Conservation (phyloP, 1,284 basidiomycete species). For the Hymenochaete sp. region DNA sequence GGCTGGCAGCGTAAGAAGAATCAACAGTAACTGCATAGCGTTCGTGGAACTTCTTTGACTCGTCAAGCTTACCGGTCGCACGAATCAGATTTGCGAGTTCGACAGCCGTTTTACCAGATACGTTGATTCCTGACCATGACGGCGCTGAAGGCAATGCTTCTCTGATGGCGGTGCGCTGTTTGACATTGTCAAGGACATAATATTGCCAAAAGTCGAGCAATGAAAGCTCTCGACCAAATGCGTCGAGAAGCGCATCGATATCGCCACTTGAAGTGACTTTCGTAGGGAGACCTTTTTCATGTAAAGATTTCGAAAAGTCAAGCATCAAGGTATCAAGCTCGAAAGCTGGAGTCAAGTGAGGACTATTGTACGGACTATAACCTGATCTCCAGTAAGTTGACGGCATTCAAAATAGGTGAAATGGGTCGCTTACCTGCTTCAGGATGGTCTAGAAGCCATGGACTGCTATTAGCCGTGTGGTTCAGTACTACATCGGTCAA, state of each 20-base stretch:
- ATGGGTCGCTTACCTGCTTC: slow-evolving; percentile 65
- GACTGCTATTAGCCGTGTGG: slow-evolving; percentile 88
- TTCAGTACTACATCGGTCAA: slow-evolving; percentile 93
- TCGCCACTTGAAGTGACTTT: slow-evolving; percentile 57
- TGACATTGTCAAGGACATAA: slow-evolving; percentile 73
- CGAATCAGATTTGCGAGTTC: slow-evolving; percentile 63
- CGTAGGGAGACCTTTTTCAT: slow-evolving; percentile 63
- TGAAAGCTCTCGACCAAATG: slow-evolving; percentile 56
- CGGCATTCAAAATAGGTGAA: background rate
- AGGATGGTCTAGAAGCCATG: slow-evolving; percentile 87
- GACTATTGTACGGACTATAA: slow-evolving; percentile 81
- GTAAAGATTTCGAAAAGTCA: slow-evolving; percentile 65
- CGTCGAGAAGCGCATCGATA: slow-evolving; percentile 54
- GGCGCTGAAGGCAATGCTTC: slow-evolving; percentile 39
- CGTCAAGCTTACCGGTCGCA: slow-evolving; percentile 44
- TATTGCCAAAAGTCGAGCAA: slow-evolving; percentile 80
- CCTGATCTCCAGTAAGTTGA: slow-evolving; percentile 38
- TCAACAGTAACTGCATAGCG: slow-evolving; percentile 65
- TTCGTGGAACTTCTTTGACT: slow-evolving; percentile 50
- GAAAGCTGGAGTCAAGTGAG: slow-evolving; percentile 81
- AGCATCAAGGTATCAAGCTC: slow-evolving; percentile 82
- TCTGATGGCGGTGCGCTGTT: slow-evolving; percentile 48
- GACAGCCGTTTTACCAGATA: slow-evolving; percentile 51
- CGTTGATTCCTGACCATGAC: slow-evolving; percentile 48
- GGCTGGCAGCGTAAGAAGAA: slow-evolving; percentile 50